These are phyloP conservation scores for Cetradonia linearis DNA, from an alignment of 495 filamentous ascomycete species.

Conservation along the genomic window DNA sequence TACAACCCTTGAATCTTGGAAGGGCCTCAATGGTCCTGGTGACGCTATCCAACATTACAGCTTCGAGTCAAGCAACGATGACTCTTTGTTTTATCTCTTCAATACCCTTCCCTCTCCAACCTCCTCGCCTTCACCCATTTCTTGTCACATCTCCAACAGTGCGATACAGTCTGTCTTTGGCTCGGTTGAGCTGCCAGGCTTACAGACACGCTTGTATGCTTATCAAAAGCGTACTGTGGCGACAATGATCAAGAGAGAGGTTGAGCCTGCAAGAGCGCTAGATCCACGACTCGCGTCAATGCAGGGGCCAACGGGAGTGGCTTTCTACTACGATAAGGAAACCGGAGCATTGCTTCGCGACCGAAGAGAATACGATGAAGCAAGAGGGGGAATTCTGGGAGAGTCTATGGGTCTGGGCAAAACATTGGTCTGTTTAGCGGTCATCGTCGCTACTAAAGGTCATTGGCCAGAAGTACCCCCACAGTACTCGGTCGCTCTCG, in stretches of 20 bases:
- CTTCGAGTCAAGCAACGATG: conserved; percentile 32
- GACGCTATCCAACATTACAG: conserved; percentile 8
- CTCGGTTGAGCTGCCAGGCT: conserved; percentile 39
- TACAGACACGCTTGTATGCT: conserved; percentile 59
- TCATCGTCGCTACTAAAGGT: conserved; percentile 70
- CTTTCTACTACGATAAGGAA: conserved; percentile 65
- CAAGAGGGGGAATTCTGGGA: conserved; percentile 66
- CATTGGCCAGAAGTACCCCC: conserved; percentile 57
- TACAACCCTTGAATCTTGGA: conserved; percentile 45
- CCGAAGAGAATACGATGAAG: conserved; percentile 61
- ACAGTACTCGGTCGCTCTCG: conserved; percentile 42
- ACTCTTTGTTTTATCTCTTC: conserved; percentile 74
- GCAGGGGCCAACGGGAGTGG: conserved; percentile 46
- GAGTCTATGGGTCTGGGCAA: conserved; percentile 62
- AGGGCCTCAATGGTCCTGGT: conserved; percentile 30
- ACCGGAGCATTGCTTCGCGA: conserved; percentile 49
- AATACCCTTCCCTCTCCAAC: conserved; percentile 70
- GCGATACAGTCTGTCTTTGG: conserved; percentile 56
- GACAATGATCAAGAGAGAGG: conserved; percentile 76
- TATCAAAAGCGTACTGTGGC: conserved; percentile 80
- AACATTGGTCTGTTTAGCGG: conserved; percentile 74
- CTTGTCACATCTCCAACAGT: conserved; percentile 44
- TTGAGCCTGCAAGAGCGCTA: conserved; percentile 48
- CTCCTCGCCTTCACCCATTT: conserved; percentile 43
- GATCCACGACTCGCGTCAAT: conserved; percentile 61